phyloP scores from a whole-genome alignment of 371 early-diverging fungal genomes.

The Capniomyces stellatus region DNA sequence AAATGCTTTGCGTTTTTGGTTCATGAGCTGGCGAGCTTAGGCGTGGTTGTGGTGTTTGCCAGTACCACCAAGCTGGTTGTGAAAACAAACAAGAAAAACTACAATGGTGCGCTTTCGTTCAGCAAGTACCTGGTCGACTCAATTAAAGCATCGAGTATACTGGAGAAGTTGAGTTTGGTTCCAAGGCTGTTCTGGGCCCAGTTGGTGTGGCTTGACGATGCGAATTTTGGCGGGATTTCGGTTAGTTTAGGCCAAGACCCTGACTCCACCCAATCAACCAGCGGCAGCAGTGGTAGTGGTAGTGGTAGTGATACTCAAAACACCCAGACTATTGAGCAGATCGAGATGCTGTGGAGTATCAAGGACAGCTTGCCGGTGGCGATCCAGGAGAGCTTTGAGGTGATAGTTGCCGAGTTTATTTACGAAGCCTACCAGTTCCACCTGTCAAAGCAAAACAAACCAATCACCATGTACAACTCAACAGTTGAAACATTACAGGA shows the following conservation, averaged over 20 bases:
- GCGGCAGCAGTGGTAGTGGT: not conserved
- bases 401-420: slow-evolving; percentile 33
- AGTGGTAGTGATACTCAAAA: not conserved
- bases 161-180: slow-evolving; percentile 43
- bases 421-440: slow-evolving; percentile 29
- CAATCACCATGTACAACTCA: slow-evolving; percentile 10
- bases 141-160: slow-evolving; percentile 47
- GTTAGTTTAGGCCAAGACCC: not conserved
- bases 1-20: slow-evolving; percentile 67
- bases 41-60: slow-evolving; percentile 58
- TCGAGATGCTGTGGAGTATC: slow-evolving; percentile 77
- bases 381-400: slow-evolving; percentile 45
- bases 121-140: slow-evolving; percentile 48
- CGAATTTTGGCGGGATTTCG: slow-evolving; percentile 69
- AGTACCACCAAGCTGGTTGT: slow-evolving; percentile 62
- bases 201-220: slow-evolving; percentile 82
- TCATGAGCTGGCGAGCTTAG: slow-evolving; percentile 56
- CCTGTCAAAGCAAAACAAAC: slow-evolving; percentile 10
- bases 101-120: slow-evolving; percentile 52
- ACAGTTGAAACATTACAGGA: not conserved
- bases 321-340: slow-evolving; percentile 6
- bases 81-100: slow-evolving; percentile 52
- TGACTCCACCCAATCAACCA: slow-evolving; percentile 1
- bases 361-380: slow-evolving; percentile 61
- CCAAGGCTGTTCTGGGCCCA: slow-evolving; percentile 53